Evolutionary conservation across 2,329 filamentous ascomycete species (phyloP), one percentile per base, ranked within the genome.

Genomic region (Coleophoma cylindrospora): DNA sequence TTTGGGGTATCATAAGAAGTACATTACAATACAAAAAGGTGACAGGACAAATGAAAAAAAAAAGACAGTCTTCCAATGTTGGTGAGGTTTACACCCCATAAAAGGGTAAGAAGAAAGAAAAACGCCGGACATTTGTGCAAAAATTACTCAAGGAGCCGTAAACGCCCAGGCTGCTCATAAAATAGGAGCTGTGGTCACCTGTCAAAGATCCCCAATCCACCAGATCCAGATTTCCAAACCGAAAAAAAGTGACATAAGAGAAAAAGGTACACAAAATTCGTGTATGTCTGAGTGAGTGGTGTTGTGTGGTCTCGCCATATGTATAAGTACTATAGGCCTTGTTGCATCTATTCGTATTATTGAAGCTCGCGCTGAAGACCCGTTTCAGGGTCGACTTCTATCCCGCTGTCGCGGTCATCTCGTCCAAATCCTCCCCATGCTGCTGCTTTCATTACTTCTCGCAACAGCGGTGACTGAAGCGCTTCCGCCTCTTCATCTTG

Each of bases 401-500:
- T 57, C 6, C 60, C 62, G 41, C 57, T 63, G 37, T 63, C 62
- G 38, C 61, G 56, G 50, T 64, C 62, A 40, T 62, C 60, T 49
- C 49, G 57, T 15, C 54, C 54, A 34, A 44, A 40, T 7, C 51
- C 54, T 13, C 50, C 52, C 57, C 57, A 60, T 9, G 53, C 45
- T n/a, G 44, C 46, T 19, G 63, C 34, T 58, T 45, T 19, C 48
- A 59, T 57, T 7, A 59, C 61, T 52, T 64, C 60, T 51, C 56
- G 52, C 13, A 66, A 43, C 44, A 65, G 52, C 21, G 46, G 49
- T 5, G 56, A 65, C 52, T 19, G 43, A 47, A 9, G 54, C 54
- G 3, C 60, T 61, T 13, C 64, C 56, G 32, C 59, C 56, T 37
- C 56, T 60, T 61, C 58, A 32, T 62, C 60, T 3, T 40, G 46